Evolutionary conservation across 352 stramenopile species (phyloP).

Genomic region (Phytophthora podocarpi): DNA sequence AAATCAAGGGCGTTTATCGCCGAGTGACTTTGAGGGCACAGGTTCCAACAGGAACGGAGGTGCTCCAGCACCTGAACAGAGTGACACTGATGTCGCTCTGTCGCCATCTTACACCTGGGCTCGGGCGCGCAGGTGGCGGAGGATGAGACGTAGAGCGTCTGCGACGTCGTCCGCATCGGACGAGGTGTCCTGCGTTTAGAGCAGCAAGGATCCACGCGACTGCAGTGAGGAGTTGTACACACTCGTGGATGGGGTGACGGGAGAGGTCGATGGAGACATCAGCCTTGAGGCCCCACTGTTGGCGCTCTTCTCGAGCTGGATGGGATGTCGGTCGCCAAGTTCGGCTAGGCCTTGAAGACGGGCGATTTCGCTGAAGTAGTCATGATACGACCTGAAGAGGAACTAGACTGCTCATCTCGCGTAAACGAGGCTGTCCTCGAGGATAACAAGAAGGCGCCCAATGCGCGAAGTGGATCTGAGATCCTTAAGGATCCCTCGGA

Average conservation of each 20-base stretch:
- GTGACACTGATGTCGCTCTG: too few relatives aligned
- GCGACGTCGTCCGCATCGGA: too few relatives aligned
- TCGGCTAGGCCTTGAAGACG: not conserved
- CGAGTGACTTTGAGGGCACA: too few relatives aligned
- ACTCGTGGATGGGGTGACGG: not conserved
- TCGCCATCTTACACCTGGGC: too few relatives aligned
- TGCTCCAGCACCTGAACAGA: too few relatives aligned
- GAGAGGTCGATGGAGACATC: not conserved
- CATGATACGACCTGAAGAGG: not conserved
- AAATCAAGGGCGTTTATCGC: too few relatives aligned
- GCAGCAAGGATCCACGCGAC: too few relatives aligned
- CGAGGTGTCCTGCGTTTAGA: too few relatives aligned
- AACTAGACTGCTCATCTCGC: not conserved
- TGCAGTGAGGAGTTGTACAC: too few relatives aligned
- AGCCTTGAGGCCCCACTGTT: not conserved
- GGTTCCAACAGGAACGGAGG: too few relatives aligned
- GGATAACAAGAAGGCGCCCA: not conserved
- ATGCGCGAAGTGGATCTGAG: slow-evolving; percentile 5
- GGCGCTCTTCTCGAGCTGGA: not conserved
- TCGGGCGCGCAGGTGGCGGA: too few relatives aligned
- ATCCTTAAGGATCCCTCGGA: slow-evolving; percentile 15
- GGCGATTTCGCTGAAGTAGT: not conserved
- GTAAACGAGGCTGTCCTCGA: slow-evolving; percentile 7
- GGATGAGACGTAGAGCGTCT: too few relatives aligned
- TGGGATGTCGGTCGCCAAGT: not conserved